Conservation (phyloP, 306 rosid genomes). For the Carpinus viminea region DNA sequence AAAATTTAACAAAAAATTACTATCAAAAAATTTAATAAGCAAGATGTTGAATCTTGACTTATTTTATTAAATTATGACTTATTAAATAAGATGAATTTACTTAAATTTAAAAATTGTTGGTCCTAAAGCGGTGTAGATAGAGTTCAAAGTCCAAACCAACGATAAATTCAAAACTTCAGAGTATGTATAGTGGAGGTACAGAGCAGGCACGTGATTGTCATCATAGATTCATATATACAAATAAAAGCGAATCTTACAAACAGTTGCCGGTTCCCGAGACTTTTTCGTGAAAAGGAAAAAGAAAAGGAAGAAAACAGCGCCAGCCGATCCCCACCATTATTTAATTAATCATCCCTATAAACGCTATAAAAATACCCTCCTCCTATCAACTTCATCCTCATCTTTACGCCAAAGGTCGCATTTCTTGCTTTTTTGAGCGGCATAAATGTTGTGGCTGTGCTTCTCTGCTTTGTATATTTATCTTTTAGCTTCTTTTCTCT, state of each 20-base stretch:
- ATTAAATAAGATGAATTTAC: no score
- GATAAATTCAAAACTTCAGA: neutral
- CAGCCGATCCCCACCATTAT: conserved; percentile 32
- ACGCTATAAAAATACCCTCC: conserved; percentile 23
- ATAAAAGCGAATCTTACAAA: conserved; percentile 44
- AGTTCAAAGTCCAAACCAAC: neutral
- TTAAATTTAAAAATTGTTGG: no score
- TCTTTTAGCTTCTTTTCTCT: neutral
- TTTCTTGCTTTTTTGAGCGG: neutral
- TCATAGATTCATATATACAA: no score
- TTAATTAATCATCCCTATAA: neutral
- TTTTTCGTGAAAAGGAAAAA: conserved; percentile 18
- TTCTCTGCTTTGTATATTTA: neutral
- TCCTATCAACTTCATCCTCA: neutral
- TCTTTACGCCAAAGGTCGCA: neutral
- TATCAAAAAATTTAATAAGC: no score
- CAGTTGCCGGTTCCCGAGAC: conserved; percentile 42
- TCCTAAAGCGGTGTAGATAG: no score
- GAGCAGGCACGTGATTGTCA: conserved; percentile 45
- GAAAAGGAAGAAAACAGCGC: conserved; percentile 12
- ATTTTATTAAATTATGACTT: no score
- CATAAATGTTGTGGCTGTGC: neutral
- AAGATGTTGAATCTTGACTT: no score
- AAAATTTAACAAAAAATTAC: no score
- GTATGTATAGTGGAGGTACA: conserved; percentile 10